These are phyloP conservation scores for Cnidoscolus chayamansa DNA, from an alignment of 441 rosid species.

Conservation along the genomic window DNA sequence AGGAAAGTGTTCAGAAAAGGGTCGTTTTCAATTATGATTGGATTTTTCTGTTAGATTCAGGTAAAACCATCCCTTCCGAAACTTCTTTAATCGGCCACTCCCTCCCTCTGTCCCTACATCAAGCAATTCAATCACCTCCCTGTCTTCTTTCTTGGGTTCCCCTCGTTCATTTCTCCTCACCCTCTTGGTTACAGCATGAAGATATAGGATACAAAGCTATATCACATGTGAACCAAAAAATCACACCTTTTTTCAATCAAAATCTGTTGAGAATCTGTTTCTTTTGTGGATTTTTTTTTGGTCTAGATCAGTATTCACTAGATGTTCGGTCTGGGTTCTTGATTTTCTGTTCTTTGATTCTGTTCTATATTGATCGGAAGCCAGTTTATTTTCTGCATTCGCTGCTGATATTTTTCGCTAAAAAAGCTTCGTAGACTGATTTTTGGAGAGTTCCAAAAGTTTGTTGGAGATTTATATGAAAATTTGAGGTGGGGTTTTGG, in stretches of 20 bases:
- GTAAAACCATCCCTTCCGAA: constrained; percentile 20
- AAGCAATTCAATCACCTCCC: constrained; percentile 22
- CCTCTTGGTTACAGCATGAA: background rate
- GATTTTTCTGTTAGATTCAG: constrained; percentile 35
- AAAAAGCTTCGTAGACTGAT: constrained; percentile 3
- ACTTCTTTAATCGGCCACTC: constrained; percentile 22
- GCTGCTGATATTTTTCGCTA: constrained; percentile 26
- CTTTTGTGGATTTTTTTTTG: constrained; percentile 9
- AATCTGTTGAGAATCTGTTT: constrained; percentile 15
- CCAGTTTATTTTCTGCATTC: constrained; percentile 9
- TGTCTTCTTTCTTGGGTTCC: constrained; percentile 15
- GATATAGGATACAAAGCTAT: background rate
- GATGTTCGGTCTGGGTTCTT: constrained; percentile 29
- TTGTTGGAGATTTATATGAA: constrained; percentile 21
- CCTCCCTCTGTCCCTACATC: background rate
- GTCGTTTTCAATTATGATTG: constrained; percentile 14
- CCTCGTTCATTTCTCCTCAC: background rate
- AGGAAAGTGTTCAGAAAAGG: background rate
- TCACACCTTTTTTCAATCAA: background rate
- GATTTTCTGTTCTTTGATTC: constrained; percentile 14
- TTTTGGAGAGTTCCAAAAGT: constrained; percentile 11
- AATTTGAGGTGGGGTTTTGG: constrained; percentile 27
- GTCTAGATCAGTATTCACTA: background rate
- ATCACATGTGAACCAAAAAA: background rate
- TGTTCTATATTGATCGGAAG: constrained; percentile 13